These are phyloP conservation scores for Davidsoniella eucalypti DNA, from an alignment of 2,329 filamentous ascomycete species.

Conservation along the genomic window DNA sequence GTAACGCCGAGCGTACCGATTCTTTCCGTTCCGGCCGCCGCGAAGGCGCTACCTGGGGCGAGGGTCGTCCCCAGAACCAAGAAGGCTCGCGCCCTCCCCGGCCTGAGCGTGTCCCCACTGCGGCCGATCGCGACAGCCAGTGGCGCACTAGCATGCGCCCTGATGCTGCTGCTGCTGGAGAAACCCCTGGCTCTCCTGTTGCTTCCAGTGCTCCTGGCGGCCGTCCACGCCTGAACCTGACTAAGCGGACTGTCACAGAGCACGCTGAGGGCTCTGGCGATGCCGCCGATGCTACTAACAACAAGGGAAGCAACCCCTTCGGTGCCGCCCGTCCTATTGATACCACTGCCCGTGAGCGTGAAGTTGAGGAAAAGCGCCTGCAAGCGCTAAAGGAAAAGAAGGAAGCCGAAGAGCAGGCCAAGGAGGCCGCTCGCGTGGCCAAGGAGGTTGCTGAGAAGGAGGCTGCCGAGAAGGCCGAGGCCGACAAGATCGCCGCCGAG, in stretches of 20 bases:
- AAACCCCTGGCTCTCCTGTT: slow-evolving; percentile 44
- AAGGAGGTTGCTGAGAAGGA: slow-evolving; percentile 27
- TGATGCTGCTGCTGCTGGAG: slow-evolving; percentile 50
- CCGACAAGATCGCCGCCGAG: slow-evolving; percentile 19
- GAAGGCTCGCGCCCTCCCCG: slow-evolving; percentile 68
- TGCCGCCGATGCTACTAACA: slow-evolving; percentile 33
- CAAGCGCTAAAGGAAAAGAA: slow-evolving; percentile 64
- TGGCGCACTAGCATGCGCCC: slow-evolving; percentile 88
- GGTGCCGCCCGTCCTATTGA: slow-evolving; percentile 89
- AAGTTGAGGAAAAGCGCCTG: slow-evolving; percentile 70
- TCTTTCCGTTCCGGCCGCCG: slow-evolving; percentile 44
- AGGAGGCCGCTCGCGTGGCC: slow-evolving; percentile 50
- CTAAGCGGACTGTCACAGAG: slow-evolving; percentile 83
- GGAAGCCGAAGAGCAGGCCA: slow-evolving; percentile 72
- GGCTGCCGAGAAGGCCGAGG: slow-evolving; percentile 17
- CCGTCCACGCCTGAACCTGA: slow-evolving; percentile 72
- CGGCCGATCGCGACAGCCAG: slow-evolving; percentile 81
- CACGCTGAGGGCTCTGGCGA: slow-evolving; percentile 30
- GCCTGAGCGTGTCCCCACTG: slow-evolving; percentile 62
- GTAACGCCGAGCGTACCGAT: slow-evolving; percentile 41
- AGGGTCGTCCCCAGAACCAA: slow-evolving; percentile 41
- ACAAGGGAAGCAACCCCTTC: slow-evolving; percentile 82
- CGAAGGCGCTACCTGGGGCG: slow-evolving; percentile 65
- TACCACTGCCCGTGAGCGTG: slow-evolving; percentile 72
- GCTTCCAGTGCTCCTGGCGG: slow-evolving; percentile 32